Base-by-base conservation (phyloP, 2,329 filamentous ascomycete genomes). In the Pseudocercospora ulei region DNA sequence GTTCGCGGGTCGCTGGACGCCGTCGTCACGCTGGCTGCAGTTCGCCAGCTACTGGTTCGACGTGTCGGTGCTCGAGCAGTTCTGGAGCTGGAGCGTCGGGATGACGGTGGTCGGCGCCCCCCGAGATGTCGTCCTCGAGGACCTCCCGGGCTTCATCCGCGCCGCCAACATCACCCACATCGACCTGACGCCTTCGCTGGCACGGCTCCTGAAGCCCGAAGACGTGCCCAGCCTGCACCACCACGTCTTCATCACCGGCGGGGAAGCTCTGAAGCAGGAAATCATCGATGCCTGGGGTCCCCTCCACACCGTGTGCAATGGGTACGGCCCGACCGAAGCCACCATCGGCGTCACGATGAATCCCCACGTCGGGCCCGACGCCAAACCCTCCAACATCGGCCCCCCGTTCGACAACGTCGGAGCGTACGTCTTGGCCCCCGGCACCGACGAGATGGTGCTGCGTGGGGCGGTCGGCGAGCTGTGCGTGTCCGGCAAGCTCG, bases 31-130 rank as follows among this genome's bases (percentile, higher is more conserved):
- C 41, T 95, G 85, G 80, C 68, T 95, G 1, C 88, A 95, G 56
- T 95, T 95, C 56, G 88, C 88, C 1, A 87, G 85, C 0, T 84
- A 94, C 40, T 88, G 94, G 59, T 95, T 95, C 45, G 88, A 95
- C 33, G 87, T 95, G 3, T 90, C 83, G 1, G 82, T 95, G 0
- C 69, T 95, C 0, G 87, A 95, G 56, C 87, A 94, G 54, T 95
- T 88, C 58, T 95, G 85, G 85, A 90, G 80, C 41, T 95, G 87
- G 87, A 85, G 80, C 17, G 82, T 90, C 1, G 86, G 86, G 1
- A 86, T 95, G 16, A 79, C 81, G 3, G 72, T 95, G 0, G 80
- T 88, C 1, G 78, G 82, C 2, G 86, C 83, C 4, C 82, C 84
- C 0, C 74, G 83, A 48, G 86, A 95, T 56, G 57, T 94, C 1